Base-by-base conservation (phyloP, 2,329 filamentous ascomycete genomes). In the Myriosclerotinia scirpicola region DNA sequence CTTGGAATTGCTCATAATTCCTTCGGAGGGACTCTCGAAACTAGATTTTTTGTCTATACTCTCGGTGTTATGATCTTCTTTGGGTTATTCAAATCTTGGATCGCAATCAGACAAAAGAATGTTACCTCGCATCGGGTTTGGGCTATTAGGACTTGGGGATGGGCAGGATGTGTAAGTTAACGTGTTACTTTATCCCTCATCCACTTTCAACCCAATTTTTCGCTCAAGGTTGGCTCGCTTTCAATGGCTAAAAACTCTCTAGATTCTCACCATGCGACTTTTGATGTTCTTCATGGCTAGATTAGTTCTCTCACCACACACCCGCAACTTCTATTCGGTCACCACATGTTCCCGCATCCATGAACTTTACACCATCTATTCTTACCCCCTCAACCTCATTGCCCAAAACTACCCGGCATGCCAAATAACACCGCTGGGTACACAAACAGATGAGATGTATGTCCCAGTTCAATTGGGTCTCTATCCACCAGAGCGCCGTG, bases 71-170 rank as follows among this genome's bases (percentile, higher is more conserved):
- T 55, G 61, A 17, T n/a, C 36, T 54, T 20, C n/a, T 44, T 54
- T 42, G 50, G 38, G 8, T 30, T 55, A 12, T 7, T 36, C 20
- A 55, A 42, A 55, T 64, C 61, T 15, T 64, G 50, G 61, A 17
- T 54, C 44, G 50, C 50, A 6, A 46, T 64, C 36, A 30, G 61
- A 30, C 61, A 34, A 17, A 44, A 44, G 6, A 64, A 44, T 36
- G 36, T 55, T 20, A 20, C 1, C 15, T 40, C 54, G 20, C 61
- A 64, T 42, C 22, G 61, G 26, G 26, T 22, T 36, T 64, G 61
- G 61, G 61, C 61, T n/a, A 55, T 64, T 14, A 64, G 61, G 61
- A 46, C 61, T 64, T 64, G 61, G 61, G 61, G 61, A 17, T 64
- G 50, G 61, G 22, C 38, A 20, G 61, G 61, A 2, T 55, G 26